Evolutionary conservation across 768 basidiomycete genomes (phyloP).

Genomic region (Suillus fuscotomentosus): DNA sequence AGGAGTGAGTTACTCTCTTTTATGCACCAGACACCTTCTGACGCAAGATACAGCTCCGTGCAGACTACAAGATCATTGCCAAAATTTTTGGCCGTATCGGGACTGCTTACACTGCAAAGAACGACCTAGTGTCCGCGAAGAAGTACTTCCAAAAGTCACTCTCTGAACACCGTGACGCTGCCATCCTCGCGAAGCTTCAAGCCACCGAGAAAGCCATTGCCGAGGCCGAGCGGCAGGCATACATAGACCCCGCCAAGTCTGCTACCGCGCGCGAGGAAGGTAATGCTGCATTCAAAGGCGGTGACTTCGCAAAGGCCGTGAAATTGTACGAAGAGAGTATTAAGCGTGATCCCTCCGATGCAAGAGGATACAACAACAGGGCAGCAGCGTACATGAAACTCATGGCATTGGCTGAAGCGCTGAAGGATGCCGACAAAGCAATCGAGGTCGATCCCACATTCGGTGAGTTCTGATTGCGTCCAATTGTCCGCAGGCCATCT

Average conservation of each 20-base stretch:
- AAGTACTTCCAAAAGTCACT: slow-evolving; percentile 93
- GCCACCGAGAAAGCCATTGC: slow-evolving; percentile 75
- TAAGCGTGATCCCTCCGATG: slow-evolving; percentile 89
- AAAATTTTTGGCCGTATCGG: slow-evolving; percentile 93
- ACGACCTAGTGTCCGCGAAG: slow-evolving; percentile 73
- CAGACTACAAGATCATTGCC: slow-evolving; percentile 93
- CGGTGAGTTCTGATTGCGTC: slow-evolving; percentile 41
- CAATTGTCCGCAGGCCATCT: neutral
- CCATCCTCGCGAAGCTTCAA: slow-evolving; percentile 87
- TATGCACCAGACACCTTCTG: neutral
- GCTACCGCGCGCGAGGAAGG: slow-evolving; percentile 88
- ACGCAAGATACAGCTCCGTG: slow-evolving; percentile 55
- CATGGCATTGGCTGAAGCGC: slow-evolving; percentile 87
- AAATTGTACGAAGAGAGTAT: slow-evolving; percentile 94
- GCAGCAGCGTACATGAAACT: slow-evolving; percentile 98
- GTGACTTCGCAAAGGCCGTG: slow-evolving; percentile 89
- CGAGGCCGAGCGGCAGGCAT: slow-evolving; percentile 78
- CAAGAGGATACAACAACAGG: slow-evolving; percentile 95
- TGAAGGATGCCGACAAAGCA: slow-evolving; percentile 94
- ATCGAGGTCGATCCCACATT: slow-evolving; percentile 89
- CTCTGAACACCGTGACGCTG: slow-evolving; percentile 94
- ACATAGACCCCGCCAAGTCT: slow-evolving; percentile 84
- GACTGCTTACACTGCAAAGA: slow-evolving; percentile 78
- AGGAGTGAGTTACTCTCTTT: slow-evolving; percentile 40
- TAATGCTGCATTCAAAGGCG: slow-evolving; percentile 87